Base-by-base conservation (phyloP, 495 filamentous ascomycete species). In the Aspergillus taichungensis region DNA sequence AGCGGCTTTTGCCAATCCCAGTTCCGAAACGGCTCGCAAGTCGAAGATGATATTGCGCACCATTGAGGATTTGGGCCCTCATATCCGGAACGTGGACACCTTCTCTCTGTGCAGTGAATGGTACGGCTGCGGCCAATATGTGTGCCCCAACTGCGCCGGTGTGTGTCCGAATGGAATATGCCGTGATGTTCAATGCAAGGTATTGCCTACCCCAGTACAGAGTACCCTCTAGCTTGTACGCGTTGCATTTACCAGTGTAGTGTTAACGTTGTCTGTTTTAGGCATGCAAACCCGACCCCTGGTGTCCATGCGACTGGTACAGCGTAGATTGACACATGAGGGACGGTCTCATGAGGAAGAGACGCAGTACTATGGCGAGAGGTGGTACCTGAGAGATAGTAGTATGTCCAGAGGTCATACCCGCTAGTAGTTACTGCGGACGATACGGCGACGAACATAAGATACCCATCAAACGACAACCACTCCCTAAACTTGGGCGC, bases 121-220 rank as follows among this genome's bases (percentile, higher is more conserved):
- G 8, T 47, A 46, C 5, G 57, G 52, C 12, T 68, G 65, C 29
- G 47, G 43, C 12, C 45, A 44, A n/a, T 33, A 56, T 30, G 50
- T 67, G 6, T 68, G 65, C 35, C 56, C 60, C 2, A 31, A 43
- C 12, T 68, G 61, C 39, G 61, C 56, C 37, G 61, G 64, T 7
- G 35, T 46, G 6, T 68, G 64, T 43, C 55, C 59, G 0, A 49
- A 42, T 29, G 34, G 52, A 30, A 46, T 55, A 29, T 67, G 65
- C 34, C 47, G 46, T 7, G 57, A 63, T 45, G 47, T 63, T 12
- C 55, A 57, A 33, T 68, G 63, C 46, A 61, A 47, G 40, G 62
- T 65, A 55, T 41, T 30, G 37, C 2, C 40, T 24, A 28, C 28
- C 13, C 9, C 13, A 12, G 8, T 40, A 12, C 27, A 8, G 7